These are phyloP conservation scores for Aureobasidium vineae DNA, from an alignment of 2,329 filamentous ascomycete species.

Conservation along the genomic window DNA sequence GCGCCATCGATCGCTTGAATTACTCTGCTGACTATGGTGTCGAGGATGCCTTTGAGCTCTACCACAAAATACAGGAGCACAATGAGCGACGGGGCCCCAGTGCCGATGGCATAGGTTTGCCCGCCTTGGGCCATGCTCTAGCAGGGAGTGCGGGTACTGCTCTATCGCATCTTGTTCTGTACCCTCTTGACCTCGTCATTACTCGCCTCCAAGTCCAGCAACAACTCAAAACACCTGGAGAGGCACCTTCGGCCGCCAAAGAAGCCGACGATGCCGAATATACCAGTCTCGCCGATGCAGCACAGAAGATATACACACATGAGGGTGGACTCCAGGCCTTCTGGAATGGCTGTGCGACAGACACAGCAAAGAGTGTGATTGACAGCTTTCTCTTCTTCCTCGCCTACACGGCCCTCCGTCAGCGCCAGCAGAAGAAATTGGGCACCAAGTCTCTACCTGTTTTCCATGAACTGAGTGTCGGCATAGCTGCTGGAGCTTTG, in stretches of 20 bases:
- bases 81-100: slow-evolving; percentile 26
- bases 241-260: slow-evolving; percentile 38
- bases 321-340: slow-evolving; percentile 71
- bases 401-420: slow-evolving; percentile 64
- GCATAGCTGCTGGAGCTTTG: slow-evolving; percentile 70
- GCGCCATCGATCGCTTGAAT: slow-evolving; percentile 27
- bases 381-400: slow-evolving; percentile 88
- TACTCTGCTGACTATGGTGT: slow-evolving; percentile 33
- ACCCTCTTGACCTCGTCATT: slow-evolving; percentile 78
- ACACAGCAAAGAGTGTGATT: slow-evolving; percentile 50
- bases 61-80: slow-evolving; percentile 34
- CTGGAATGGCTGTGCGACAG: slow-evolving; percentile 52
- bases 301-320: slow-evolving; percentile 65
- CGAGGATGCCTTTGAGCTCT: slow-evolving; percentile 37
- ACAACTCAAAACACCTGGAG: slow-evolving; percentile 48
- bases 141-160: slow-evolving; percentile 77
- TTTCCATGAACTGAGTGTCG: slow-evolving; percentile 71
- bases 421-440: slow-evolving; percentile 44
- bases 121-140: slow-evolving; percentile 76
- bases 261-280: slow-evolving; percentile 53
- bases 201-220: slow-evolving; percentile 79
- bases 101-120: slow-evolving; percentile 52
- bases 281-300: slow-evolving; percentile 64
- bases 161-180: slow-evolving; percentile 73
- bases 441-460: slow-evolving; percentile 52